These are phyloP conservation scores for Trametes punicea DNA, from an alignment of 768 basidiomycete genomes.

Conservation along the genomic window DNA sequence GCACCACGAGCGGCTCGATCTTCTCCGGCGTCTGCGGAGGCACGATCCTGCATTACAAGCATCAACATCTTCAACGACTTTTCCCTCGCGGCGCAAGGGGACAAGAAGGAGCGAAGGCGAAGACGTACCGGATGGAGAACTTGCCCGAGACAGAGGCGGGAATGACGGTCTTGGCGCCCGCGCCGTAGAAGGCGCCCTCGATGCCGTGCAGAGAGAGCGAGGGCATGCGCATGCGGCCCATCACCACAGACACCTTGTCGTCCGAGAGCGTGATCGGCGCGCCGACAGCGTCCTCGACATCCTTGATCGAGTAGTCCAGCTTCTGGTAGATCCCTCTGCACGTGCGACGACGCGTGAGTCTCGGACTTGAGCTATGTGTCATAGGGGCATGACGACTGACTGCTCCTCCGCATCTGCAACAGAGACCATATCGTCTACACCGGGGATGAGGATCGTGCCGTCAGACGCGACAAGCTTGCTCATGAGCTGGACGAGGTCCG, in stretches of 20 bases:
- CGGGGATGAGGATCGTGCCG: slow-evolving; percentile 87
- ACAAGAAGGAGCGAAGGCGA: too few relatives aligned
- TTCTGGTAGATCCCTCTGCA: slow-evolving; percentile 63
- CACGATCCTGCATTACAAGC: slow-evolving; percentile 67
- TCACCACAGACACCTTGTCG: slow-evolving; percentile 77
- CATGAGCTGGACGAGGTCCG: slow-evolving; percentile 81
- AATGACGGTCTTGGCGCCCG: slow-evolving; percentile 90
- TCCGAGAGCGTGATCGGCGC: slow-evolving; percentile 67
- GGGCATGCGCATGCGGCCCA: slow-evolving; percentile 92
- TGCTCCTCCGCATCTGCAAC: slow-evolving; percentile 70
- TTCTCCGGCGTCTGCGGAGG: slow-evolving; percentile 79
- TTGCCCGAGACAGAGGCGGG: slow-evolving; percentile 87
- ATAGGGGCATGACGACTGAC: too few relatives aligned
- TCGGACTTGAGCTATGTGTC: too few relatives aligned
- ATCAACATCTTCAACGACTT: too few relatives aligned
- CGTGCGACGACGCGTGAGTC: too few relatives aligned
- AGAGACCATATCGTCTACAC: slow-evolving; percentile 81
- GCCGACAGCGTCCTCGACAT: slow-evolving; percentile 78
- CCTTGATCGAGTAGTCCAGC: slow-evolving; percentile 68
- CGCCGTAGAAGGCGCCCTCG: slow-evolving; percentile 87
- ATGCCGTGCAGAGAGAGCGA: slow-evolving; percentile 93
- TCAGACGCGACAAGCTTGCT: slow-evolving; percentile 75
- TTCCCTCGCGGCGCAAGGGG: too few relatives aligned
- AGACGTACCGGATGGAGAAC: slow-evolving; percentile 82
- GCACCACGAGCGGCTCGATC: slow-evolving; percentile 66